Evolutionary conservation across 352 stramenopile genomes (phyloP).

Genomic region (Globisporangium carolinianum): DNA sequence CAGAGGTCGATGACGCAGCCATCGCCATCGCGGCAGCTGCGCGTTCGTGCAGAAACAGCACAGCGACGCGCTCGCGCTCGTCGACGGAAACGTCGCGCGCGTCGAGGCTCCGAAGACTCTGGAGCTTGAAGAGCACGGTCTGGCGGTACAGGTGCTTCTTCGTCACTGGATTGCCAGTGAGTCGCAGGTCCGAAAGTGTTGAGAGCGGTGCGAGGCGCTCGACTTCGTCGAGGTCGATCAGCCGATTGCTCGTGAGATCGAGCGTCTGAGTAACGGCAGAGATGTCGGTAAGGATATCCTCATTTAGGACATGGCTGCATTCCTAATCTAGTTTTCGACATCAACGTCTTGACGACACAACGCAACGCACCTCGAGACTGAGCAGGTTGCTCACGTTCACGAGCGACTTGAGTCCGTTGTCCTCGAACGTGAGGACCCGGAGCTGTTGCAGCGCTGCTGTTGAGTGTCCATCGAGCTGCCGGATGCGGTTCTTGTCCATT

Average conservation of each 20-base stretch:
- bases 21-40: conserved; percentile 19
- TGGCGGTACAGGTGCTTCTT: conserved; percentile 84
- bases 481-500: conserved; percentile 81
- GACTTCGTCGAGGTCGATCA: conserved; percentile 74
- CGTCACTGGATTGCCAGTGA: conserved; percentile 66
- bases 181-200: conserved; percentile 53
- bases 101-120: conserved; percentile 50
- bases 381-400: conserved; percentile 59
- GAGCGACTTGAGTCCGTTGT: conserved; percentile 73
- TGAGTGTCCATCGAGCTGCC: conserved; percentile 57
- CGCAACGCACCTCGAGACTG: conserved; percentile 53
- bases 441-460: conserved; percentile 43
- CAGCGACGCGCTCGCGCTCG: conserved; percentile 63
- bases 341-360: too few species aligned
- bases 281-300: too few species aligned
- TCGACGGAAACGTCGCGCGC: conserved; percentile 63
- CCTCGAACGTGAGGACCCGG: conserved; percentile 57
- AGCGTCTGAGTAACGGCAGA: conserved; percentile 30
- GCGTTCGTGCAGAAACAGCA: conserved; percentile 70
- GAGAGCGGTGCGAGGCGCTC: conserved; percentile 53
- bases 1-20: conserved; percentile 6
- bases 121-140: conserved; percentile 53
- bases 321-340: too few species aligned
- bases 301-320: too few species aligned
- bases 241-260: conserved; percentile 70